phyloP scores from a whole-genome alignment of 352 stramenopile species.

The Phytophthora multivora region DNA sequence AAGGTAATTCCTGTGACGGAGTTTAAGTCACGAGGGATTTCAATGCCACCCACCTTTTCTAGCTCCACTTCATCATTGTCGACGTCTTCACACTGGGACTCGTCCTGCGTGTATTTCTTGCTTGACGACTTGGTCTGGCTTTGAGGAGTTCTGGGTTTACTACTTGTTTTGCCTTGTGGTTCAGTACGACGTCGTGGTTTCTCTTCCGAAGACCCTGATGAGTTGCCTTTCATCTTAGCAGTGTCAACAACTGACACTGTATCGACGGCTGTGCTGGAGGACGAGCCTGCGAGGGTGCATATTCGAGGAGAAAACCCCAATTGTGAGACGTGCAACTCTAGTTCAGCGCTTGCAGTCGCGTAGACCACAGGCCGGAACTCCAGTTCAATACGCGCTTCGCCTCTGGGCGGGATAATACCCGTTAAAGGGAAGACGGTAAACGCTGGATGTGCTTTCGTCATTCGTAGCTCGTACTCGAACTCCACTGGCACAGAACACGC shows the following conservation, averaged over 20 bases:
- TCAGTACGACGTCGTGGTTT: slow-evolving; percentile 7
- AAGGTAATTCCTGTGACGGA: slow-evolving; percentile 76
- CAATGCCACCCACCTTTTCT: slow-evolving; percentile 56
- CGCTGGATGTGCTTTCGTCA: slow-evolving; percentile 68
- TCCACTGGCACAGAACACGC: slow-evolving; percentile 84
- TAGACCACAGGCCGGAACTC: slow-evolving; percentile 73
- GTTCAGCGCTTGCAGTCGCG: slow-evolving; percentile 65
- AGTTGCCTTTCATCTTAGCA: not conserved
- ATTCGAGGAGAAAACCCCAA: slow-evolving; percentile 67
- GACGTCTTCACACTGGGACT: slow-evolving; percentile 12
- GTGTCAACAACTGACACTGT: not conserved
- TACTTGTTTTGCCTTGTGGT: slow-evolving; percentile 7
- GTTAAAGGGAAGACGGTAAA: slow-evolving; percentile 79
- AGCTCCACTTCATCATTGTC: slow-evolving; percentile 17
- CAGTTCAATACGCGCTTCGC: slow-evolving; percentile 65
- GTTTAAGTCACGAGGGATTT: slow-evolving; percentile 72
- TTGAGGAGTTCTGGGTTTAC: slow-evolving; percentile 2
- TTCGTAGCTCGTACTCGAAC: slow-evolving; percentile 85
- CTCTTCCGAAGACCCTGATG: slow-evolving; percentile 4
- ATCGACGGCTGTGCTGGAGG: slow-evolving; percentile 32
- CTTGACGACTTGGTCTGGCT: slow-evolving; percentile 2
- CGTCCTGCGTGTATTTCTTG: slow-evolving; percentile 6
- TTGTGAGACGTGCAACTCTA: slow-evolving; percentile 81
- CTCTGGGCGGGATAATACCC: slow-evolving; percentile 75
- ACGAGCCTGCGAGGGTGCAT: slow-evolving; percentile 74